Evolutionary conservation across 2,329 filamentous ascomycete species (phyloP), one percentile per base, ranked within the genome.

Genomic region (Ophiostoma sp.): DNA sequence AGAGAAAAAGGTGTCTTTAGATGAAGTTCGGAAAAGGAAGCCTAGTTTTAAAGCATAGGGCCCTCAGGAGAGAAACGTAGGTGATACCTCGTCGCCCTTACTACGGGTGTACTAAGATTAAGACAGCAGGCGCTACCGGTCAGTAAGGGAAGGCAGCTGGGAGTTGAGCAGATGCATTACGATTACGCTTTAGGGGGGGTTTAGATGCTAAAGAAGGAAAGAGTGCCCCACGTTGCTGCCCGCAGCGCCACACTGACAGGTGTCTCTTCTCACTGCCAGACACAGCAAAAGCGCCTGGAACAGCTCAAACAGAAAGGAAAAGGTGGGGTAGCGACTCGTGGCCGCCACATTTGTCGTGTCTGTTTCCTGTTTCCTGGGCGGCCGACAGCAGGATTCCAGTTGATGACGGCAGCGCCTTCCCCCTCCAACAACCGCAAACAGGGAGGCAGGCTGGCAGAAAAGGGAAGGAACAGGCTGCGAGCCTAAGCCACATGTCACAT

Each of bases 401-500:
- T 64, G 59, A 74, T 74, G 73, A 74, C 69, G 69, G 45, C 55
- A 72, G 71, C 22, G 36, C 63, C 11, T 36, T 55, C 15, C 61
- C 39, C 39, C 52, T 42, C 33, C 50, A 42, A 17, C 28, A 61
- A 61, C 48, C 39, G 39, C 39, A 42, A 42, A 9, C 39, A 42
- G 39, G 33, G 4, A 36, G 8, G 33, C 33, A 36, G 33, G 4
- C 33, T 36, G 33, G 33, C 33, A 36, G 33, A 36, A 45, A 25
- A 61, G 57, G 33, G 17, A 36, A 42, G n/a, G 19, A 52, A 50
- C 45, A 59, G 59, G 70, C 70, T 31, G 31, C 70, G 22, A 69
- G 74, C 64, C 72, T 57, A 42, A 75, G 72, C 72, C 74, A 75
- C 72, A 73, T n/a, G 64, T 59, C 68, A 73, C 57, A 73, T 57